Conservation (phyloP, 306 rosid species). For the Rosa chinensis region DNA sequence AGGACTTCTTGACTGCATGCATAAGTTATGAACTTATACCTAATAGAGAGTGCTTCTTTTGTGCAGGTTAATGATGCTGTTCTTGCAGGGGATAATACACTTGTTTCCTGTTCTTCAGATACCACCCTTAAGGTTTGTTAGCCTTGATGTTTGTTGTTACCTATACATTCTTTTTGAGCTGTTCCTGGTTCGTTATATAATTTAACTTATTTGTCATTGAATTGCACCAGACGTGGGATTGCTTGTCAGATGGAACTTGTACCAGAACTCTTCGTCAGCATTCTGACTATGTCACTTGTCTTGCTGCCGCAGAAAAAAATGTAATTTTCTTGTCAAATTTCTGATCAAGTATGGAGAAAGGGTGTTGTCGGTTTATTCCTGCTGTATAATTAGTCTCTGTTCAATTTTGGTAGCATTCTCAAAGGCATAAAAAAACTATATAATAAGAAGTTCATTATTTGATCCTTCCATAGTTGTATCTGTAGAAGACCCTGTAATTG, state of each 20-base stretch:
- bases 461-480: background rate
- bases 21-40: conserved; percentile 7
- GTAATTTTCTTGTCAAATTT: conserved; percentile 65
- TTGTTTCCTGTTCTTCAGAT: conserved; percentile 98
- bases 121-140: conserved; percentile 84
- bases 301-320: conserved; percentile 87
- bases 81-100: conserved; percentile 81
- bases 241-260: conserved; percentile 72
- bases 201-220: conserved; percentile 1
- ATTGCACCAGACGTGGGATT: conserved; percentile 72
- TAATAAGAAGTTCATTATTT: background rate
- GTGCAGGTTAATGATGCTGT: conserved; percentile 95
- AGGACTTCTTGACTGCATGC: background rate
- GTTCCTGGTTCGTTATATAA: conserved; percentile 9
- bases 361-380: conserved; percentile 25
- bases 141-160: conserved; percentile 16
- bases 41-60: conserved; percentile 24
- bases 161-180: conserved; percentile 13
- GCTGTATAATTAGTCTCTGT: conserved; percentile 8
- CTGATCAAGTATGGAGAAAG: conserved; percentile 22
- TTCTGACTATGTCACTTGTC: conserved; percentile 93
- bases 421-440: conserved; percentile 17
- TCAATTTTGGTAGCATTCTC: conserved; percentile 29
- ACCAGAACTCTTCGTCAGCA: conserved; percentile 86
- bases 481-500: background rate